Percentiles rank a stretch among this genome's conserved stretches.
phyloP scores from a whole-genome alignment of 2,329 filamentous ascomycete genomes.

The Sporothrix variecibatus region DNA sequence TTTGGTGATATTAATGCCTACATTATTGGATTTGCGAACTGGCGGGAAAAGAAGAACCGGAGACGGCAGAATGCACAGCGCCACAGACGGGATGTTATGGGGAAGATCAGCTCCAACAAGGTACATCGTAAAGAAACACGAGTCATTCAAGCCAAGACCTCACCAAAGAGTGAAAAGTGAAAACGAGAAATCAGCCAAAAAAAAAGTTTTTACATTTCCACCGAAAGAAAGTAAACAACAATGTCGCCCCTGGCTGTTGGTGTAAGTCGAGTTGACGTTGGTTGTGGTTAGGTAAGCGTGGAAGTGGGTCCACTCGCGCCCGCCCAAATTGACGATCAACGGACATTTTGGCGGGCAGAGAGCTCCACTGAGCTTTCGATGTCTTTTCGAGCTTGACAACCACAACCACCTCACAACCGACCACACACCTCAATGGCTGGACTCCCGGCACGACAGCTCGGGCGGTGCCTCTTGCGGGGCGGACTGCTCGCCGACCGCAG shows the following conservation, averaged over 20 bases:
- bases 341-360: not conserved
- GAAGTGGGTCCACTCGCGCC: not conserved
- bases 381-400: not conserved
- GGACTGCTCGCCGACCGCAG: not conserved
- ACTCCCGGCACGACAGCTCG: slow-evolving; percentile 7
- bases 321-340: not conserved
- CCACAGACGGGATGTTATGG: not conserved
- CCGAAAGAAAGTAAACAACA: not conserved
- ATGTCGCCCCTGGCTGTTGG: not conserved
- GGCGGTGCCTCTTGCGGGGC: not conserved
- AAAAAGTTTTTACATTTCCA: not conserved
- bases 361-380: not conserved
- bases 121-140: not conserved
- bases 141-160: not conserved
- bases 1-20: too few relatives aligned
- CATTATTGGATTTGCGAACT: not conserved
- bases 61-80: slow-evolving; percentile 5
- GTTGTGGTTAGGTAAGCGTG: not conserved
- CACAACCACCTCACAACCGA: not conserved
- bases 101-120: not conserved
- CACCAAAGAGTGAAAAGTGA: too few relatives aligned
- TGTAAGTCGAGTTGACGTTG: not conserved
- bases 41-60: slow-evolving; percentile 20
- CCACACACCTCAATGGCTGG: not conserved
- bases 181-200: not conserved